Percentiles rank a stretch among this genome's conserved stretches.
Conservation (phyloP, 2,329 filamentous ascomycete species). For the Xylariomycetidae sp. region DNA sequence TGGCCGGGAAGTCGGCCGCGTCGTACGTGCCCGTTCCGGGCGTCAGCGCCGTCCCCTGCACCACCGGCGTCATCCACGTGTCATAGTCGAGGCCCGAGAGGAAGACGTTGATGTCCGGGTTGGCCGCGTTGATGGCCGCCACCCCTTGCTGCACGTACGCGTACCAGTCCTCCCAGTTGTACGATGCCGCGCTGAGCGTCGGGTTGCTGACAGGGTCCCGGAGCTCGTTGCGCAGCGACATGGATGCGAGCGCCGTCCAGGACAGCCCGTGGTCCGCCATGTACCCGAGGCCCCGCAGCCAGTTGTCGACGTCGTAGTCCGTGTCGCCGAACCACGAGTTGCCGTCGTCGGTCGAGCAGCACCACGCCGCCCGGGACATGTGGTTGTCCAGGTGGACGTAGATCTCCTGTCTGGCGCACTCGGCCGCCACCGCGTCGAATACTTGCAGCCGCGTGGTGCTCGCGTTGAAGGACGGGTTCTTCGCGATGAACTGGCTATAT, state of each 20-base stretch:
- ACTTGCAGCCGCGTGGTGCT: constrained; percentile 44
- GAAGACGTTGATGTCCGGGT: constrained; percentile 51
- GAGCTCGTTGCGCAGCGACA: constrained; percentile 51
- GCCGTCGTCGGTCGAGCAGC: constrained; percentile 49
- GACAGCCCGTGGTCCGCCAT: constrained; percentile 53
- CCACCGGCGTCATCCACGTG: constrained; percentile 48
- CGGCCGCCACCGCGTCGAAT: constrained; percentile 58
- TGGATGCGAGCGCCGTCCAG: constrained; percentile 44
- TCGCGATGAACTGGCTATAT: constrained; percentile 45
- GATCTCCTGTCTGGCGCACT: constrained; percentile 49
- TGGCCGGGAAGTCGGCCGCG: constrained; percentile 38
- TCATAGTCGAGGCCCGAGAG: constrained; percentile 56
- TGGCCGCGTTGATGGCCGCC: constrained; percentile 44
- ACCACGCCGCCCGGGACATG: constrained; percentile 55
- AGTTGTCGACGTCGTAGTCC: constrained; percentile 54
- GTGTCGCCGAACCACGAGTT: constrained; percentile 60
- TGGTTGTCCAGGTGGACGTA: constrained; percentile 60
- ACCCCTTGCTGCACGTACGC: constrained; percentile 43
- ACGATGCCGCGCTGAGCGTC: constrained; percentile 30
- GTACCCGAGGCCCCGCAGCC: constrained; percentile 54
- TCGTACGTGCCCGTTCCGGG: constrained; percentile 41
- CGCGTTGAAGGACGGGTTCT: constrained; percentile 53
- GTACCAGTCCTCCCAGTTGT: constrained; percentile 57
- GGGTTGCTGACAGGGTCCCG: constrained; percentile 37
- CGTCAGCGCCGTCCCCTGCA: constrained; percentile 41